Conservation (phyloP, 2,329 filamentous ascomycete genomes). For the Cytospora paraplurivora region DNA sequence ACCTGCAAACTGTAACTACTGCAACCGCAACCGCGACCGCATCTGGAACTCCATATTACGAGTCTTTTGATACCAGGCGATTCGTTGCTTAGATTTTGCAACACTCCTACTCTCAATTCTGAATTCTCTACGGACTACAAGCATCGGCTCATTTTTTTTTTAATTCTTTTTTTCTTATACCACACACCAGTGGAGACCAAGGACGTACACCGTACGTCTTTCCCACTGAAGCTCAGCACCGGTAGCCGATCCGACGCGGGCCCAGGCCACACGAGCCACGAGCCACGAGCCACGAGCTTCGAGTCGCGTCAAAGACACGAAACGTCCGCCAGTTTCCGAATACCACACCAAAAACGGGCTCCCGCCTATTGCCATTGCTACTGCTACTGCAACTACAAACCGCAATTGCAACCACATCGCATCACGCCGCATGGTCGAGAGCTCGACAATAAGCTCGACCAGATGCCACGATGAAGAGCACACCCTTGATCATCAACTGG, state of each 20-base stretch:
- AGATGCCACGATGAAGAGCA: conserved; percentile 79
- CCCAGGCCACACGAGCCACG: too few relatives aligned
- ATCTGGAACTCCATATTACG: too few relatives aligned
- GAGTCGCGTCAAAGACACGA: conserved; percentile 22
- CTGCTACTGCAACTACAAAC: conserved; percentile 31
- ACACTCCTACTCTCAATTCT: too few relatives aligned
- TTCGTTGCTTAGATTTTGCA: too few relatives aligned
- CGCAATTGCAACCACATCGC: conserved; percentile 5
- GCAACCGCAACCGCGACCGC: too few relatives aligned
- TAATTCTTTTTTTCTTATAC: too few relatives aligned
- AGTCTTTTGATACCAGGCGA: too few relatives aligned
- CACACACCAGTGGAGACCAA: too few relatives aligned
- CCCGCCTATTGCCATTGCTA: conserved; percentile 6
- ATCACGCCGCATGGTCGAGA: conserved; percentile 11
- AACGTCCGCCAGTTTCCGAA: neutral
- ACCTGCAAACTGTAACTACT: too few relatives aligned
- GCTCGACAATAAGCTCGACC: conserved; percentile 22
- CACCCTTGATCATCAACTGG: conserved; percentile 97
- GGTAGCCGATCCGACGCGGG: conserved; percentile 8
- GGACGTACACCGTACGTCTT: too few relatives aligned
- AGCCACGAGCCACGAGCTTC: conserved; percentile 8
- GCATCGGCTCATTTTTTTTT: too few relatives aligned
- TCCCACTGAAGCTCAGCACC: neutral
- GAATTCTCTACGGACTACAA: too few relatives aligned
- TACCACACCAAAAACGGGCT: neutral